Base-by-base conservation (phyloP, 345 rosid species). In the Melaleuca quinquenervia region DNA sequence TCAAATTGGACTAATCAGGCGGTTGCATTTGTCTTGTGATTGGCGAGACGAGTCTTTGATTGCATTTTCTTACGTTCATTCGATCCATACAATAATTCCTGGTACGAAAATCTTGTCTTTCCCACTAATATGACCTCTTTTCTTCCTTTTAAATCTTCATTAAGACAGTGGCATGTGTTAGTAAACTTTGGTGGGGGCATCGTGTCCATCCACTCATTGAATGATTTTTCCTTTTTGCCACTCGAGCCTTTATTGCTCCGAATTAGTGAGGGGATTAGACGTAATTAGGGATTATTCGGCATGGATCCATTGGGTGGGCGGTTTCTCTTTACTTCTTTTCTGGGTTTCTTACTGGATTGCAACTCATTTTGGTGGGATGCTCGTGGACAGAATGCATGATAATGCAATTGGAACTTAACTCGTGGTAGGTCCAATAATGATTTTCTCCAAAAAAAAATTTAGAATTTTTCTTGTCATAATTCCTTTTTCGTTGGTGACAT, bases 241-340 rank as follows among this genome's bases (percentile, higher is more conserved):
- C 80, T 18, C 48, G 18, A 70, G 24, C 48, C 80, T 70, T 70
- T 70, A 70, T 70, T 70, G 80, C 80, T 70, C 48, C 6, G 80
- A 70, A 70, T 70, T 36, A 70, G 80, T 70, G 80, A 70, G 36
- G 48, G 78, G 80, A 70, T 70, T 70, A 70, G 80, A 70, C 56
- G 26, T 32, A 41, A 22, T 52, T 48, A 54, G 58, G 36, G 56
- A 44, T 58, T 70, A 84, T 84, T 84, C 51, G 82, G 82, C 82
- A 50, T 32, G 20, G 36, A 29, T 58, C 74, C 49, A 84, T 84
- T 84, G 86, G 86, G 48, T 29, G 86, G 86, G 58, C 86, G 86
- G 86, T 22, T 84, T 62, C 21, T 44, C 80, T 70, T 70, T 70
- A 36, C 20, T 82, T 6, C 84, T n/a, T 82, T 82, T 82, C 84